These are phyloP conservation scores for Dacryopinax spathularia DNA, from an alignment of 768 basidiomycete genomes.

Conservation along the genomic window DNA sequence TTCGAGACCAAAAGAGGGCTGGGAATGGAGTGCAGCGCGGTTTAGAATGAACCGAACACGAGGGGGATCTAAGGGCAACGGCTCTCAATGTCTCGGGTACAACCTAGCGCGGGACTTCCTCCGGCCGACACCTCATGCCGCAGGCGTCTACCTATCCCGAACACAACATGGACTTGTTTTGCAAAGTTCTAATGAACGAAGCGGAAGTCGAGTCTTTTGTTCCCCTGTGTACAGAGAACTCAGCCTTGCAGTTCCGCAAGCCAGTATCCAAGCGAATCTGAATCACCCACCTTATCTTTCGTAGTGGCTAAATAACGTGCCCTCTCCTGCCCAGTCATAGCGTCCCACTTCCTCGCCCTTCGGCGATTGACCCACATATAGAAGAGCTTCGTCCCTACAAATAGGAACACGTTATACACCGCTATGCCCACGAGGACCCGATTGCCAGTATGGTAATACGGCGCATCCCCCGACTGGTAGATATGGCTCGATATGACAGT, in stretches of 20 bases:
- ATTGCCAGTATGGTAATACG: constrained; percentile 36
- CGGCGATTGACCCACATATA: constrained; percentile 38
- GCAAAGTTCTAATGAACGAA: constrained; percentile 31
- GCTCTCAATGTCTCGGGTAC: too few species aligned
- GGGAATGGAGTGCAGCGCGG: too few species aligned
- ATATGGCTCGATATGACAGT: constrained; percentile 46
- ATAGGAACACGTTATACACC: constrained; percentile 40
- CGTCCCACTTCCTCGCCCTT: constrained; percentile 39
- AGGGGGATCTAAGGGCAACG: too few species aligned
- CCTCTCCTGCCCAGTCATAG: constrained; percentile 38
- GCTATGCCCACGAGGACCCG: constrained; percentile 40
- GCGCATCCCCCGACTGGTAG: constrained; percentile 40
- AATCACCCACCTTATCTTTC: constrained; percentile 32
- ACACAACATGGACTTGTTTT: too few species aligned
- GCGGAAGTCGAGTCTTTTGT: constrained; percentile 45
- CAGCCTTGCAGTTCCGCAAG: too few species aligned
- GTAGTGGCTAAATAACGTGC: constrained; percentile 45
- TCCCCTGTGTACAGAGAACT: constrained; percentile 27
- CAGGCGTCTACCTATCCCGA: too few species aligned
- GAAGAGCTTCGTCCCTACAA: constrained; percentile 39
- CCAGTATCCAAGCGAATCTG: too few species aligned
- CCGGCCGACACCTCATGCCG: too few species aligned
- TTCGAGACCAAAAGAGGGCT: too few species aligned
- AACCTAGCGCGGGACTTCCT: too few species aligned
- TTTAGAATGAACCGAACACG: too few species aligned